These are phyloP conservation scores for Amauroascus verrucosus DNA, from an alignment of 2,329 filamentous ascomycete genomes.

Conservation along the genomic window DNA sequence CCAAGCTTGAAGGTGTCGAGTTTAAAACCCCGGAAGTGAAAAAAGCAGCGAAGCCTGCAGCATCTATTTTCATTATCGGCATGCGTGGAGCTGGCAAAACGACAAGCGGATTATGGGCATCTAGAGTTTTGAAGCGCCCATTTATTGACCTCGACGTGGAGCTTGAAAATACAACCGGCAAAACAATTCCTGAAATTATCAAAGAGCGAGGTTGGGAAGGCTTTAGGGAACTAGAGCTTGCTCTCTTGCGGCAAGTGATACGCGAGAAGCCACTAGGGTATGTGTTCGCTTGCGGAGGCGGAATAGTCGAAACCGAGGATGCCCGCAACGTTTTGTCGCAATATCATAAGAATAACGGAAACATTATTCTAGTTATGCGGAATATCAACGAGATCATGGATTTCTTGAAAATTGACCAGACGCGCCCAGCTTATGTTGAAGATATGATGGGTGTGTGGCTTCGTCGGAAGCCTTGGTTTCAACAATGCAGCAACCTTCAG, in stretches of 20 bases:
- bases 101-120: slow-evolving; percentile 79
- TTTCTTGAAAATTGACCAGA: slow-evolving; percentile 80
- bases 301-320: slow-evolving; percentile 75
- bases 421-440: slow-evolving; percentile 80
- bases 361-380: slow-evolving; percentile 77
- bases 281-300: slow-evolving; percentile 88
- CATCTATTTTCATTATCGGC: slow-evolving; percentile 85
- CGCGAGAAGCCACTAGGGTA: slow-evolving; percentile 63
- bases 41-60: slow-evolving; percentile 34
- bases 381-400: slow-evolving; percentile 80
- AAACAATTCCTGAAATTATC: slow-evolving; percentile 79
- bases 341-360: slow-evolving; percentile 66
- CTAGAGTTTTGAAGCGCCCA: slow-evolving; percentile 60
- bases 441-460: slow-evolving; percentile 87
- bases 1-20: slow-evolving; percentile 66
- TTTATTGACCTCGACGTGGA: slow-evolving; percentile 83
- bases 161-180: slow-evolving; percentile 62
- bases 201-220: slow-evolving; percentile 71
- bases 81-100: slow-evolving; percentile 98
- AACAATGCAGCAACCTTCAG: slow-evolving; percentile 85
- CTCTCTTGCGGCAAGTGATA: slow-evolving; percentile 62
- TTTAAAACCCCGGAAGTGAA: slow-evolving; percentile 27
- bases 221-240: slow-evolving; percentile 70
- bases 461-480: slow-evolving; percentile 78
- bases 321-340: slow-evolving; percentile 64